These are phyloP conservation scores for Gentiana dahurica DNA, from an alignment of 257 asterid species.

Conservation along the genomic window DNA sequence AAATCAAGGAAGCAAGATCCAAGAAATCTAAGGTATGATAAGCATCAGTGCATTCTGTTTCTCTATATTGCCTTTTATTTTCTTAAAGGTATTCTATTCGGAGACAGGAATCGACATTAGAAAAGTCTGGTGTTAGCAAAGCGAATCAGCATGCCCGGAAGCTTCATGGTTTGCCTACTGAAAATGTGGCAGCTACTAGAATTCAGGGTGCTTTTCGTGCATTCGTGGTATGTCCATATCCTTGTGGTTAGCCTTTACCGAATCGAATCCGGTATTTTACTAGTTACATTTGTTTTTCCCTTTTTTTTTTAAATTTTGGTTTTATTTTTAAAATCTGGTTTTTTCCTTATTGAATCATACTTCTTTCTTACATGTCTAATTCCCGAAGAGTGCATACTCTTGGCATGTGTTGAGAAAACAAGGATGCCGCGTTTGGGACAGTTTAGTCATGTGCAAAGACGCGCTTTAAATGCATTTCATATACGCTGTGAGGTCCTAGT, in stretches of 20 bases:
- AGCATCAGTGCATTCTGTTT: constrained; percentile 1
- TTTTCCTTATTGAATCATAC: too few species aligned
- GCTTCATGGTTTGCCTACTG: constrained; percentile 24
- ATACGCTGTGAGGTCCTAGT: too few species aligned
- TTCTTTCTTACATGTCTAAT: too few species aligned
- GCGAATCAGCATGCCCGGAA: constrained; percentile 18
- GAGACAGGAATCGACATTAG: constrained; percentile 41
- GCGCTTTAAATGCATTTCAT: too few species aligned
- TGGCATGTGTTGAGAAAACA: too few species aligned
- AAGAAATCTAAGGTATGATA: constrained; percentile 42
- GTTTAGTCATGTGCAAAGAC: too few species aligned
- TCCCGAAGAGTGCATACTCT: too few species aligned
- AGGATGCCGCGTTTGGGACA: too few species aligned
- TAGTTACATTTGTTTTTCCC: not conserved
- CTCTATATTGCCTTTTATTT: not conserved
- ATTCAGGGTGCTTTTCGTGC: constrained; percentile 83
- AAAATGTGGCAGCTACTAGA: constrained; percentile 62
- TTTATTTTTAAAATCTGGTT: not conserved
- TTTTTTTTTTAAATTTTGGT: not conserved
- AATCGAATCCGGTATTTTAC: not conserved
- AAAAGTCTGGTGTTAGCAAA: constrained; percentile 25
- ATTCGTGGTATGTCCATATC: constrained; percentile 18
- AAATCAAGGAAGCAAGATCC: constrained; percentile 35
- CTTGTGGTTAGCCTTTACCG: not conserved
- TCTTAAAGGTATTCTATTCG: constrained; percentile 3